phyloP scores from a whole-genome alignment of 768 basidiomycete genomes.

The Lactifluus piperatus region DNA sequence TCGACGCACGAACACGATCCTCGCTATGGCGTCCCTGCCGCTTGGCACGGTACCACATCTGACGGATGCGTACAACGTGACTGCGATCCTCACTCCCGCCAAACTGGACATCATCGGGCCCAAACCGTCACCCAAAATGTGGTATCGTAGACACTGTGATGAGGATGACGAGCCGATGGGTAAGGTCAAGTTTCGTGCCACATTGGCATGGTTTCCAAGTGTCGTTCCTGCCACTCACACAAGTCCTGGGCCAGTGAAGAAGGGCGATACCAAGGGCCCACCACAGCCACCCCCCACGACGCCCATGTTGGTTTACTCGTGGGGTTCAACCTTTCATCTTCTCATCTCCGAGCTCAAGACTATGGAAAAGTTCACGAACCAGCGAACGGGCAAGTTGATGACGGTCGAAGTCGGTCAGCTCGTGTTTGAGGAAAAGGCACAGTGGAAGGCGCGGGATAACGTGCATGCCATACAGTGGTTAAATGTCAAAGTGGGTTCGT shows the following conservation, averaged over 20 bases:
- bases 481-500: conserved; percentile 69
- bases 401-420: conserved; percentile 58
- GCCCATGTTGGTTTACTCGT: too few relatives aligned
- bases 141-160: conserved; percentile 67
- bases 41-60: too few relatives aligned
- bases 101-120: conserved; percentile 91
- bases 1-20: too few relatives aligned
- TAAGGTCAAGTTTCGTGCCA: too few relatives aligned
- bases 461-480: conserved; percentile 81
- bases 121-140: conserved; percentile 86
- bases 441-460: conserved; percentile 51
- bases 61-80: conserved; percentile 68
- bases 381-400: conserved; percentile 50
- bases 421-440: conserved; percentile 51
- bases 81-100: conserved; percentile 80
- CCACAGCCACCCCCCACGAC: too few relatives aligned
- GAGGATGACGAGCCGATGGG: conserved; percentile 39
- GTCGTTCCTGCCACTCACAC: too few relatives aligned
- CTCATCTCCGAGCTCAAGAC: conserved; percentile 55
- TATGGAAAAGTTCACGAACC: conserved; percentile 40
- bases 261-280: too few relatives aligned
- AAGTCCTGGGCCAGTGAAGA: too few relatives aligned
- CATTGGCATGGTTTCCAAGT: too few relatives aligned
- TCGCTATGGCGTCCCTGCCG: too few relatives aligned
- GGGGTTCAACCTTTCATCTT: conserved; percentile 66